A percentile compares a stretch with the other conserved stretches of the same genome.
Evolutionary conservation across 139 green algal genomes (phyloP).

Genomic region (Trebouxia sp.): DNA sequence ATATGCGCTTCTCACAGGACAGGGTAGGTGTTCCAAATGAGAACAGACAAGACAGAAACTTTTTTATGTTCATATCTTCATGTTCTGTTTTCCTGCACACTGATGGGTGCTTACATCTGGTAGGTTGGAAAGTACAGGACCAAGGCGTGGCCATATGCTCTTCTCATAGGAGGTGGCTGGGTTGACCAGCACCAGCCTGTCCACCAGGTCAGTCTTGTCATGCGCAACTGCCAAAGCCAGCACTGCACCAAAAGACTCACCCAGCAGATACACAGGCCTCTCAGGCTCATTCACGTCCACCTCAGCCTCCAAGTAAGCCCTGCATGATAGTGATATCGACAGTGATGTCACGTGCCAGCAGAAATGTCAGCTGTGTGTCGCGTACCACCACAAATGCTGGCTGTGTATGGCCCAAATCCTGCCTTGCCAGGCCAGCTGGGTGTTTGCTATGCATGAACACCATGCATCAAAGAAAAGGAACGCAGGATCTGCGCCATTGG

Average conservation of each 20-base stretch:
- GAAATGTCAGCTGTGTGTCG: no score
- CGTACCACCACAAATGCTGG: no score
- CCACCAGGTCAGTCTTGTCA: conserved; percentile 26
- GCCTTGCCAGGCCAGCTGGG: no score
- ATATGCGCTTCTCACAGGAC: no score
- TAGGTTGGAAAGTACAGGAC: conserved; percentile 68
- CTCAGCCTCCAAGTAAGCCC: conserved; percentile 40
- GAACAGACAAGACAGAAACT: no score
- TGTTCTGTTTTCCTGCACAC: no score
- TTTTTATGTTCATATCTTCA: no score
- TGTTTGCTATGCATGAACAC: neutral
- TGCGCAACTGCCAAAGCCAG: conserved; percentile 73
- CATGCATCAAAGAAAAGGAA: neutral
- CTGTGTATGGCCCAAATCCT: no score
- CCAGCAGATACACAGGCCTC: conserved; percentile 86
- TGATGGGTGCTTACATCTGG: conserved; percentile 30
- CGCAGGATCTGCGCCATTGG: no score
- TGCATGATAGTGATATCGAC: neutral
- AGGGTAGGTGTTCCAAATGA: no score
- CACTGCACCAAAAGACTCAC: conserved; percentile 87
- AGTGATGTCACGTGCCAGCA: neutral
- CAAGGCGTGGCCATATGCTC: conserved; percentile 71
- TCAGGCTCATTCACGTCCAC: conserved; percentile 32
- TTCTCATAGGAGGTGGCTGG: conserved; percentile 80
- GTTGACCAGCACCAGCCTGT: conserved; percentile 79